Base-by-base conservation (phyloP, 495 filamentous ascomycete genomes). In the Tuber aestivum region DNA sequence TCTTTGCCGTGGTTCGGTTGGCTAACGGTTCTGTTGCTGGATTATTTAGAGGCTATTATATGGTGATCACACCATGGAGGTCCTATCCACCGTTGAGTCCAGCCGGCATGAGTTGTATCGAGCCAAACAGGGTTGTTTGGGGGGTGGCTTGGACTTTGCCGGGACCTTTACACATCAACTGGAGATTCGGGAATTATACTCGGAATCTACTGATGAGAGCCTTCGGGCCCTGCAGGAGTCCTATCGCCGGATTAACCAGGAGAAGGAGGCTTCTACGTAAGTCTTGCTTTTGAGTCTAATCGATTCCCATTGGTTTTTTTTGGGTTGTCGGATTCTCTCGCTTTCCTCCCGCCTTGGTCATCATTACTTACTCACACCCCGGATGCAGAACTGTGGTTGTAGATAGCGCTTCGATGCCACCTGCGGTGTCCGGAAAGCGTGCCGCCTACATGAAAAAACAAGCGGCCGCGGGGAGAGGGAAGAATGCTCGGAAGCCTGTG, bases 131-230 rank as follows among this genome's bases (percentile, higher is more conserved):
- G 56, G 38, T 23, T 72, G 70, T 16, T 75, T 65, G 20, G 84
- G 85, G 70, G 84, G 85, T 65, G 85, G 84, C 68, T 77, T 89
- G 69, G 87, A 86, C 61, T 89, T 90, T 70, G 82, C 87, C 38
- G 89, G 87, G 41, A 84, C 86, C 7, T 78, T 90, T 72, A 90
- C 87, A 77, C 89, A 90, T 77, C 87, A 84, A 56, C 82, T 90
- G 45, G 88, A 88, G 77, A 86, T 88, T 35, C 85, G 87, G 80
- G 88, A 88, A 81, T 87, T 87, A 40, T 85, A 88, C 81, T 85
- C 87, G 73, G 87, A 84, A 41, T 87, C 86, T 9, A 85, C 87
- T 32, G 75, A 82, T 73, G 80, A 82, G 69, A 78, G 80, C 42
- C 27, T 75, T 42, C 48, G 77, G 3, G 78, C 81, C 41, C 72